Evolutionary conservation across 2,329 filamentous ascomycete species (phyloP), one percentile per base, ranked within the genome.

Genomic region (Ceratocystis lukuohia): DNA sequence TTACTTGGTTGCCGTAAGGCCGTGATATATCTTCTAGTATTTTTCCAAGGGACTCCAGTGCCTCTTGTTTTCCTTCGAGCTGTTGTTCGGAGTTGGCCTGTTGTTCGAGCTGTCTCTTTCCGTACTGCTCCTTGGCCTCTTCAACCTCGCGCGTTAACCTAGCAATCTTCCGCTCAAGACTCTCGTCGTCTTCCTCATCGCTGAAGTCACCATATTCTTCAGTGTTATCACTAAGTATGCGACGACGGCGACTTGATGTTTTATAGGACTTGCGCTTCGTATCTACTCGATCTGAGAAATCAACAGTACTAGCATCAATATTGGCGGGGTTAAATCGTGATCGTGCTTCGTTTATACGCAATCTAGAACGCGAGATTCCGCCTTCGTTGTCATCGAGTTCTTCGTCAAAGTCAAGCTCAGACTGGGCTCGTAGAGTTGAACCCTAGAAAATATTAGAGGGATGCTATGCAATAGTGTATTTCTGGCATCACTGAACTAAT

Each of bases 271-370:
- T 90, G 69, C 89, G 84, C 75, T 93, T 93, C 61, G 85, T 85
- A 68, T 85, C 86, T 46, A 97, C 86, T 65, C 92, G 87, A 75
- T 96, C 92, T 1, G 92, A 96, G 74, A 96, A 94, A 75, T 96
- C 90, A 28, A 88, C 89, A 25, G 88, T 85, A 64, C 82, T 82
- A 5, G 91, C 87, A 73, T 96, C 88, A 41, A 96, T 84, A 50
- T 84, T 82, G 8, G 88, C 80, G 1, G 89, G 86, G 65, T 87
- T 80, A 74, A 99, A 99, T 56, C 86, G 84, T 41, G 84, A 85
- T 66, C 93, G 87, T 56, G 94, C 94, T 73, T 90, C 83, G 71
- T 89, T 83, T 69, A 91, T 85, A 69, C 88, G 87, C 7, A 97
- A 78, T 28, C 86, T 84, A 45, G 88, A 86, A 70, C 87, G 87